A percentile compares a stretch with the other conserved stretches of the same genome.
These are phyloP conservation scores for Fusarium sp. DNA, from an alignment of 2,329 filamentous ascomycete genomes.

Conservation along the genomic window DNA sequence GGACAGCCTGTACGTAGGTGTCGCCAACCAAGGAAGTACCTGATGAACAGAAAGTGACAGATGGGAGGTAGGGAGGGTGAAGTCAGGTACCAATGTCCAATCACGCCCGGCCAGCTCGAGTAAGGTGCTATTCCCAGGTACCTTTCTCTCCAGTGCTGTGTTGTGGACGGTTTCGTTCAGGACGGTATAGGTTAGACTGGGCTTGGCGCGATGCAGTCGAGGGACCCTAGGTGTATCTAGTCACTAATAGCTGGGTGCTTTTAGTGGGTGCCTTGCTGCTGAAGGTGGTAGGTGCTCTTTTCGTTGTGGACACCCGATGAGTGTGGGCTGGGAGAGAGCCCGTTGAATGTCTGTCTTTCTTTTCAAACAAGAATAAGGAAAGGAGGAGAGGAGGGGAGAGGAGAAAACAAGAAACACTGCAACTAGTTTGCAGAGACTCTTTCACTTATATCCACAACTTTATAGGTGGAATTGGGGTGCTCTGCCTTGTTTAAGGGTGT, in stretches of 20 bases:
- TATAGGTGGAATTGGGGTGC: constrained; percentile 10
- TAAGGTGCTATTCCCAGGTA: constrained; percentile 34
- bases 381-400: not conserved
- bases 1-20: constrained; percentile 1
- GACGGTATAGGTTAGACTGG: constrained; percentile 35
- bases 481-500: constrained; percentile 2
- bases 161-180: constrained; percentile 34
- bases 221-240: constrained; percentile 23
- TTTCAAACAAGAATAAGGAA: not conserved
- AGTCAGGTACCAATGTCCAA: constrained; percentile 29
- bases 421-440: not conserved
- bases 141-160: constrained; percentile 8
- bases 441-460: not conserved
- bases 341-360: not conserved
- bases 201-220: constrained; percentile 32
- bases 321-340: not conserved
- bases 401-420: not conserved
- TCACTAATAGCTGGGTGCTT: constrained; percentile 9
- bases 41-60: constrained; percentile 12
- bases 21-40: constrained; percentile 24
- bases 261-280: constrained; percentile 3
- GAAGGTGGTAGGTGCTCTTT: not conserved
- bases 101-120: constrained; percentile 23
- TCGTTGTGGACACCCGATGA: not conserved
- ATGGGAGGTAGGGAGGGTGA: constrained; percentile 6